Conservation (phyloP, 208 protist species). For the Sergeia podlipaevii region DNA sequence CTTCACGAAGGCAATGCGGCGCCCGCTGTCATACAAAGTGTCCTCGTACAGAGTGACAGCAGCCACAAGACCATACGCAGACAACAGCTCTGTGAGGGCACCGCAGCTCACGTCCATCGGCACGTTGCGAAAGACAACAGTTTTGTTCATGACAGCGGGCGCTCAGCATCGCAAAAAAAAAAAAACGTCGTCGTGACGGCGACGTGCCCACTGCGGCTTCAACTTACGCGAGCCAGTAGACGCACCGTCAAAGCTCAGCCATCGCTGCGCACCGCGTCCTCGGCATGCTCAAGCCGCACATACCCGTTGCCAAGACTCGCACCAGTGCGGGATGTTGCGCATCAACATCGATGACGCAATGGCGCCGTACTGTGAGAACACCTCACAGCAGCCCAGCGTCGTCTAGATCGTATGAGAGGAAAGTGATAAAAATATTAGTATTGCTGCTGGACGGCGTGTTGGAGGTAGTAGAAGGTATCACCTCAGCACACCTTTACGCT, state of each 20-base stretch:
- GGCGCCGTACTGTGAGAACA: conserved; percentile 27
- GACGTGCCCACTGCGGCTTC: conserved; percentile 26
- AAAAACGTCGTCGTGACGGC: conserved; percentile 31
- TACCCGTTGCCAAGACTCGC: conserved; percentile 36
- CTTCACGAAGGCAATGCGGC: conserved; percentile 46
- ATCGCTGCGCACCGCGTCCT: conserved; percentile 16
- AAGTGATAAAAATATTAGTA: conserved; percentile 47
- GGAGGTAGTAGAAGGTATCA: too few relatives aligned
- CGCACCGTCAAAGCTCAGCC: conserved; percentile 12
- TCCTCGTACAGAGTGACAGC: conserved; percentile 27
- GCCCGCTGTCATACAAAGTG: conserved; percentile 11
- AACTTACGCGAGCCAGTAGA: neutral
- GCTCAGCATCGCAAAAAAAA: too few relatives aligned
- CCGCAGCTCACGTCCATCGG: conserved; percentile 21
- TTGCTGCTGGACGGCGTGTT: conserved; percentile 20
- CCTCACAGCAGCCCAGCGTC: conserved; percentile 18
- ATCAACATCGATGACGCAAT: conserved; percentile 42
- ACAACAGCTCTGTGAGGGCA: conserved; percentile 10
- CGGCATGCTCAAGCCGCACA: conserved; percentile 25
- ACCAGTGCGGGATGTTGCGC: conserved; percentile 46
- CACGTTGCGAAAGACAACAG: conserved; percentile 55
- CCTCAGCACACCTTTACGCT: too few relatives aligned
- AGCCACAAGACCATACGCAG: conserved; percentile 16
- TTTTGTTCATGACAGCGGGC: too few relatives aligned
- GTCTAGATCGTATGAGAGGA: conserved; percentile 25